Conservation (phyloP, 2,329 filamentous ascomycete species). For the Alternaria sp. region DNA sequence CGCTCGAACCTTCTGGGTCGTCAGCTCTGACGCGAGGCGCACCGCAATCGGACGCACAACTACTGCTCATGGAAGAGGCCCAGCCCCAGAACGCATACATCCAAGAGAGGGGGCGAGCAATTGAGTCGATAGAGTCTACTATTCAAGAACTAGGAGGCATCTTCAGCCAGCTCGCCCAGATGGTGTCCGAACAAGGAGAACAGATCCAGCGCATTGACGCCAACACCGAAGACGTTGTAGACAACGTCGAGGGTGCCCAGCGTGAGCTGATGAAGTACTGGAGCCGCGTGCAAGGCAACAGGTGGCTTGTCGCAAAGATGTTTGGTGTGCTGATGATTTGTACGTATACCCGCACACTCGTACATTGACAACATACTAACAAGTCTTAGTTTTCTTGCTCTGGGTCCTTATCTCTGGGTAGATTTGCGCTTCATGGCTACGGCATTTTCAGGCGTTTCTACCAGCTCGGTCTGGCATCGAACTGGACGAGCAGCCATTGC, state of each 20-base stretch:
- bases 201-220: conserved; percentile 98
- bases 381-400: conserved; percentile 54
- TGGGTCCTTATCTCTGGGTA: conserved; percentile 72
- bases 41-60: conserved; percentile 78
- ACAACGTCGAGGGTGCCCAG: conserved; percentile 97
- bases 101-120: conserved; percentile 90
- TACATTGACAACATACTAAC: conserved; percentile 22
- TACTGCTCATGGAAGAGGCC: conserved; percentile 88
- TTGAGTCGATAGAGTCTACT: conserved; percentile 94
- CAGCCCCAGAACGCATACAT: conserved; percentile 87
- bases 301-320: conserved; percentile 89
- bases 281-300: conserved; percentile 89
- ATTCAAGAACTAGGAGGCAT: conserved; percentile 91
- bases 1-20: conserved; percentile 72
- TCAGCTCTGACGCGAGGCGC: conserved; percentile 54
- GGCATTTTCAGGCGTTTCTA: conserved; percentile 21
- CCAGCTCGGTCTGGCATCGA: conserved; percentile 12
- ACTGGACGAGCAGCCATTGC: conserved; percentile 6
- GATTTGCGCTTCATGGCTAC: conserved; percentile 8
- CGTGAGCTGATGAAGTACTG: conserved; percentile 96
- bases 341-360: conserved; percentile 37
- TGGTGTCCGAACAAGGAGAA: conserved; percentile 97
- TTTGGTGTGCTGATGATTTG: conserved; percentile 94
- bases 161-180: conserved; percentile 91
- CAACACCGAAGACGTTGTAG: conserved; percentile 96